phyloP scores from a whole-genome alignment of 2,329 filamentous ascomycete species.

The Colletotrichum orchidophilum region DNA sequence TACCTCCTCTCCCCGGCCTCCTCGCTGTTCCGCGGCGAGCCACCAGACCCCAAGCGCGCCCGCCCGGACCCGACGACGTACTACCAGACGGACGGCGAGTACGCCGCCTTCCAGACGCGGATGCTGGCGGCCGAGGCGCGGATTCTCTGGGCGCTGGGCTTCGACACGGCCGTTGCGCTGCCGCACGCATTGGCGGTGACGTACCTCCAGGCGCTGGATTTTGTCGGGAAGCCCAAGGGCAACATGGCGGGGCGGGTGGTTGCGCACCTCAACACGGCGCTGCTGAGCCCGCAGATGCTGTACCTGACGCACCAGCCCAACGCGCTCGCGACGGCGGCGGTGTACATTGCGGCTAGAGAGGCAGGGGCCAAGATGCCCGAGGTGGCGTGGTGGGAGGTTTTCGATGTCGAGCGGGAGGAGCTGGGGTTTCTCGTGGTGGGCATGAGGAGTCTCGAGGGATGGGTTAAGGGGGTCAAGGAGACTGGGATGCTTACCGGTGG shows the following conservation, averaged over 20 bases:
- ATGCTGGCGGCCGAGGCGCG: constrained; percentile 81
- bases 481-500: constrained; percentile 58
- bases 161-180: constrained; percentile 81
- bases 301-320: constrained; percentile 94
- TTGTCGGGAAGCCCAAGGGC: constrained; percentile 57
- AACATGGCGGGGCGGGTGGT: constrained; percentile 72
- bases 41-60: constrained; percentile 38
- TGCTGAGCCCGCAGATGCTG: constrained; percentile 87
- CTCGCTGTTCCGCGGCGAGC: constrained; percentile 57
- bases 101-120: constrained; percentile 69
- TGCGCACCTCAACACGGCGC: constrained; percentile 83
- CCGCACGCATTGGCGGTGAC: constrained; percentile 90
- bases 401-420: constrained; percentile 94
- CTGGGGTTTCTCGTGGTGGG: constrained; percentile 91
- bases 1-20: constrained; percentile 77
- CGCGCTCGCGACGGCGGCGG: constrained; percentile 84
- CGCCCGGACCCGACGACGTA: constrained; percentile 60
- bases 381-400: constrained; percentile 96
- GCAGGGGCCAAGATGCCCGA: constrained; percentile 80
- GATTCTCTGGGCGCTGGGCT: constrained; percentile 79
- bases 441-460: constrained; percentile 80
- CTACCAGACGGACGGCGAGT: constrained; percentile 78
- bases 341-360: constrained; percentile 89
- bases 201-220: constrained; percentile 89
- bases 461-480: constrained; percentile 66